These are phyloP conservation scores for Byssothecium circinans DNA, from an alignment of 2,329 filamentous ascomycete genomes.

Conservation along the genomic window DNA sequence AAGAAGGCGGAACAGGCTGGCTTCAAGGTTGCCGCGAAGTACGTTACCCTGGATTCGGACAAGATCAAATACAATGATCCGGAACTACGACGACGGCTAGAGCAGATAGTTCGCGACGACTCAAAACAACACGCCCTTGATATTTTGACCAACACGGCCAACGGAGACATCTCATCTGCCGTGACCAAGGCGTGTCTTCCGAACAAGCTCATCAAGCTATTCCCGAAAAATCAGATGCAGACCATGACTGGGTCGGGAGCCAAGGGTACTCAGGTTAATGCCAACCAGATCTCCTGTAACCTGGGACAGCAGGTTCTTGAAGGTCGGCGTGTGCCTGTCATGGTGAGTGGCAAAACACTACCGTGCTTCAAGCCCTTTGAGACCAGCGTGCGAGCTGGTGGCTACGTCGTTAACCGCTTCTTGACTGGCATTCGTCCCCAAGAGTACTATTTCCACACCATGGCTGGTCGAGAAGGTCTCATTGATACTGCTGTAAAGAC, in stretches of 20 bases:
- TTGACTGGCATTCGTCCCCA: conserved; percentile 96
- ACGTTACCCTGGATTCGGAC: conserved; percentile 76
- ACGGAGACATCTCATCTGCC: conserved; percentile 70
- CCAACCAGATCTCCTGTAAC: conserved; percentile 96
- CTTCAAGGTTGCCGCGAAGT: conserved; percentile 78
- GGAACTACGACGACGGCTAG: conserved; percentile 75
- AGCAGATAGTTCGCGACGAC: conserved; percentile 89
- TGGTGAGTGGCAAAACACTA: conserved; percentile 96
- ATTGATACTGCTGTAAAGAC: conserved; percentile 99
- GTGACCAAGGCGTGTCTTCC: conserved; percentile 83
- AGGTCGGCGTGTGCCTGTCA: conserved; percentile 89
- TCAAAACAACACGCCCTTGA: conserved; percentile 90
- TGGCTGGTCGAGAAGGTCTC: conserved; percentile 96
- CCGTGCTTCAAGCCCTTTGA: conserved; percentile 94
- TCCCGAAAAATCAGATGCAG: conserved; percentile 98
- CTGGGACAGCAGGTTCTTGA: conserved; percentile 95
- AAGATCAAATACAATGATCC: conserved; percentile 65
- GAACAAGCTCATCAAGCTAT: conserved; percentile 80
- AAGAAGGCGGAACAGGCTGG: conserved; percentile 69
- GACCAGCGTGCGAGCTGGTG: conserved; percentile 83
- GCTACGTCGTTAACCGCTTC: conserved; percentile 94
- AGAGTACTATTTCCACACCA: conserved; percentile 99
- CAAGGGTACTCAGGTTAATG: conserved; percentile 90
- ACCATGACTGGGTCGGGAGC: conserved; percentile 96
- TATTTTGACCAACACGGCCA: conserved; percentile 75